Percentiles rank a stretch among this genome's conserved stretches.
Conservation (phyloP, 768 basidiomycete genomes). For the Auricularia auricula-judae region DNA sequence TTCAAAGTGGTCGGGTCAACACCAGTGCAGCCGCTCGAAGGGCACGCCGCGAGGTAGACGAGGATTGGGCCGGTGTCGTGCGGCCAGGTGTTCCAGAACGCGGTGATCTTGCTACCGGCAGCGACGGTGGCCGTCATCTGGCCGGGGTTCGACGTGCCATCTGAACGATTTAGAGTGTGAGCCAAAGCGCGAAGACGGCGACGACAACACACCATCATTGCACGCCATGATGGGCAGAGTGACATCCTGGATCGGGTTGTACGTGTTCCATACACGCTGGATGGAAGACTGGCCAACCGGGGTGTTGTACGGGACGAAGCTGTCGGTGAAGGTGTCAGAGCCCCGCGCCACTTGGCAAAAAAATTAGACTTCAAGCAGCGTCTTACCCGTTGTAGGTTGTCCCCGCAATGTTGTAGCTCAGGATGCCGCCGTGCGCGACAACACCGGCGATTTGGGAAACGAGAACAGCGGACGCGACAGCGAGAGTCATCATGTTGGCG, state of each 20-base stretch:
- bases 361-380: background rate
- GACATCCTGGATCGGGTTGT: conserved; percentile 9
- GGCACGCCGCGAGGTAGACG: conserved; percentile 10
- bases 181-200: background rate
- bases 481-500: background rate
- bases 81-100: conserved; percentile 2
- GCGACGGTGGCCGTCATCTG: conserved; percentile 8
- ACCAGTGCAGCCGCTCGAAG: conserved; percentile 6
- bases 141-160: background rate
- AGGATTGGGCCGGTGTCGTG: conserved; percentile 7
- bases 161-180: background rate
- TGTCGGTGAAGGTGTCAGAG: background rate
- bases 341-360: background rate
- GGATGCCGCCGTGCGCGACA: conserved; percentile 10
- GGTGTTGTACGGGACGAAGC: conserved; percentile 3
- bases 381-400: conserved; percentile 2
- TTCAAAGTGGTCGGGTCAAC: conserved; percentile 8
- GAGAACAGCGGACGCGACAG: background rate
- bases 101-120: conserved; percentile 8
- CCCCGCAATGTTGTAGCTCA: conserved; percentile 6
- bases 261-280: conserved; percentile 9
- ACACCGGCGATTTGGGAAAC: conserved; percentile 2
- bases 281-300: conserved; percentile 10
- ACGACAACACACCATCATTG: conserved; percentile 9
- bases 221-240: conserved; percentile 6